Percentiles rank a stretch among this genome's conserved stretches.
phyloP scores from a whole-genome alignment of 2,329 filamentous ascomycete species.

The Colletotrichum lupini region DNA sequence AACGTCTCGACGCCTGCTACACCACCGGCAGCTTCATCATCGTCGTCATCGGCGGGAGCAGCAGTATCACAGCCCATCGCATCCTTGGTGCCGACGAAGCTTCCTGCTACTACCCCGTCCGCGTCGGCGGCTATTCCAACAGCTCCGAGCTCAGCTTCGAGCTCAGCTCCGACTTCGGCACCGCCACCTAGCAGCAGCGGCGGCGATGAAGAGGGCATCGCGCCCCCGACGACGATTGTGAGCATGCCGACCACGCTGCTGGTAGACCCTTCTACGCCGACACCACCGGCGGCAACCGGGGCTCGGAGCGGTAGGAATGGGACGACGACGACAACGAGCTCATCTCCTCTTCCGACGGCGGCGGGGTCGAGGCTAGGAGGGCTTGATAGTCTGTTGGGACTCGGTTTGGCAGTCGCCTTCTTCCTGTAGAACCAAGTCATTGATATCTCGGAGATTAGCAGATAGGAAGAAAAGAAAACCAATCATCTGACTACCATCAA shows the following conservation, averaged over 20 bases:
- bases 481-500: too few relatives aligned
- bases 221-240: conserved; percentile 14
- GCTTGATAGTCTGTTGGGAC: not conserved
- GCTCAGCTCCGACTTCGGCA: not conserved
- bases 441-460: too few relatives aligned
- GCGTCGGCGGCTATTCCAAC: not conserved
- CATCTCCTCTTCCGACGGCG: conserved; percentile 7
- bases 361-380: conserved; percentile 8
- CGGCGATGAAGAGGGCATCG: conserved; percentile 9
- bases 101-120: not conserved
- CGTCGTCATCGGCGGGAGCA: not conserved
- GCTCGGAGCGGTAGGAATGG: not conserved
- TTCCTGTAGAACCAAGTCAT: not conserved
- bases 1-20: conserved; percentile 8
- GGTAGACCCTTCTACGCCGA: conserved; percentile 24
- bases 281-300: conserved; percentile 5
- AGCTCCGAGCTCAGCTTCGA: not conserved
- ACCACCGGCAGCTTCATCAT: not conserved
- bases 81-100: not conserved
- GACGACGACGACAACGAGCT: conserved; percentile 9
- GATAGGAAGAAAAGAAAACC: too few relatives aligned
- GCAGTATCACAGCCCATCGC: conserved; percentile 1
- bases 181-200: not conserved
- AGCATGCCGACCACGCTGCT: conserved; percentile 20
- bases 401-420: not conserved